A percentile compares a stretch with the other conserved stretches of the same genome.
Evolutionary conservation across 106 monocot genomes (phyloP).

Genomic region (Hemerocallis citrina): DNA sequence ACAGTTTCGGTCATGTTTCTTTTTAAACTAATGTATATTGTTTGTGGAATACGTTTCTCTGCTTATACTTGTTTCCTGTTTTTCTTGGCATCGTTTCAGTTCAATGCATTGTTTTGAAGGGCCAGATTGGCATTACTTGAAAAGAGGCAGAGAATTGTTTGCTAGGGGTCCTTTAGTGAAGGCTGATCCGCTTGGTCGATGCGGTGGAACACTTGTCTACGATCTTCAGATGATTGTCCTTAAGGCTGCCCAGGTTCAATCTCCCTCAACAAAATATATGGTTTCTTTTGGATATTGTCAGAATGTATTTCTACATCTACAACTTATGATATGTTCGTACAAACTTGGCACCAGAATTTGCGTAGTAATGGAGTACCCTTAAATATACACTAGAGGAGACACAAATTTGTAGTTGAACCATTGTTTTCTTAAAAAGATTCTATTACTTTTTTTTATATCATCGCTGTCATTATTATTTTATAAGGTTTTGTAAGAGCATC

Average conservation of each 20-base stretch:
- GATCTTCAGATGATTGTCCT: constrained; percentile 85
- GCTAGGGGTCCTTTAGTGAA: constrained; percentile 68
- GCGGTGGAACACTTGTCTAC: constrained; percentile 78
- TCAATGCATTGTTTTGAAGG: constrained; percentile 99
- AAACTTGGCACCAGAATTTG: no score
- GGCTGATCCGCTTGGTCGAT: constrained; percentile 76
- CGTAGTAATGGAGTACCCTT: neutral
- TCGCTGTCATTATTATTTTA: no score
- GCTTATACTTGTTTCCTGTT: neutral
- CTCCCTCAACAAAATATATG: neutral
- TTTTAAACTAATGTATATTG: neutral
- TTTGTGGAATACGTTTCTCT: neutral
- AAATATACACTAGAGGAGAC: neutral
- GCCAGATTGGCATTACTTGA: constrained; percentile 85
- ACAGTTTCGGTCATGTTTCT: neutral
- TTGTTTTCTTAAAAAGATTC: no score
- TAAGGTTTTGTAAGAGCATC: no score
- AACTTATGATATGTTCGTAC: no score
- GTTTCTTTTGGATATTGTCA: no score
- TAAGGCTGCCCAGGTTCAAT: constrained; percentile 78
- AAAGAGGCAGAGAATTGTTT: constrained; percentile 93
- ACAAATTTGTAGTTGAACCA: neutral
- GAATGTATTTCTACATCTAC: no score
- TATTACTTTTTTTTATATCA: no score
- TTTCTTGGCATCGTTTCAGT: constrained; percentile 51